Base-by-base conservation (phyloP, 2,329 filamentous ascomycete species). In the Epichloe festucae region DNA sequence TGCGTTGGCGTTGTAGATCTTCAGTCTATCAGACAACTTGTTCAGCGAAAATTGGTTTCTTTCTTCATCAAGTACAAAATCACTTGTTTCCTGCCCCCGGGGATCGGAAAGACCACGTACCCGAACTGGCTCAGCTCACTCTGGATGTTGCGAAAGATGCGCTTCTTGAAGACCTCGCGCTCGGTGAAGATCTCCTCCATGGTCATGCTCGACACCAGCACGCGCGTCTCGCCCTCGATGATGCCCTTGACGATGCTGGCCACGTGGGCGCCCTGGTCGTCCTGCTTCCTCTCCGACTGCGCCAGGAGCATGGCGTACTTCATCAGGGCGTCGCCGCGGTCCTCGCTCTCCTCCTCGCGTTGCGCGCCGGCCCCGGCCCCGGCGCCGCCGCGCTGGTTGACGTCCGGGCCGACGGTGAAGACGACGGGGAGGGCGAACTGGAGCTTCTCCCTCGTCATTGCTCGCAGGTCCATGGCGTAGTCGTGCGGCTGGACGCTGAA, bases 151-250 rank as follows among this genome's bases (percentile, higher is more conserved):
- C 74, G 74, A 67, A 84, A 85, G 59, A 87, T 84, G 57, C 85
- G 82, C 58, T 76, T 78, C 72, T 91, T 88, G 73, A 89, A 89
- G 43, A 85, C 73, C 58, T 87, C 82, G 36, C 86, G 75, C 67
- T 87, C 83, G 54, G 82, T 84, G 67, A 90, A 90, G 53, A 94
- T 86, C 67, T 93, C 87, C 64, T 91, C 87, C 85, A 93, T 91
- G n/a, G 87, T 90, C 86, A 94, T 91, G 59, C 81, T 84, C 0
- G 83, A 87, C 42, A 94, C 86, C 50, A 94, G 81, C 5, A 88
- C 85, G 53, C 89, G 79, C 1, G 86, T 90, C 67, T 94, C 89
- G 55, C 89, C 89, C 66, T 94, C 87, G 59, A 94, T 93, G 65
- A 94, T 89, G 54, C 87, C 88, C 67, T 89, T 91, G 67, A 94